Percentiles rank a stretch among this genome's conserved stretches.
Evolutionary conservation across 352 stramenopile species (phyloP).

Genomic region (Elongisporangium prolatum): DNA sequence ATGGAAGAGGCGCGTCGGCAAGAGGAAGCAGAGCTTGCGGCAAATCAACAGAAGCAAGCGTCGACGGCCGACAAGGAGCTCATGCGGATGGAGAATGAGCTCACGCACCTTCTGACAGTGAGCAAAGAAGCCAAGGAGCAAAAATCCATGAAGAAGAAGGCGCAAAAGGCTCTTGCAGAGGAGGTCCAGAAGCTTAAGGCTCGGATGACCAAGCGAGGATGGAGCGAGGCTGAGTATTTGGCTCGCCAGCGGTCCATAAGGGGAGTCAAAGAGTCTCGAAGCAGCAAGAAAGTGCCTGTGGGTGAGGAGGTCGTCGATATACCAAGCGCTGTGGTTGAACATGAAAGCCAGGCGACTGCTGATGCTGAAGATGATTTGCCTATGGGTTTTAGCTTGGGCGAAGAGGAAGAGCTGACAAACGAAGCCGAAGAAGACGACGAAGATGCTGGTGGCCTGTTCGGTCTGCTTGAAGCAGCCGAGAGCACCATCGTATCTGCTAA

Average conservation of each 20-base stretch:
- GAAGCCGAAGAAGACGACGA: conserved; percentile 8
- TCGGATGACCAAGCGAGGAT: conserved; percentile 16
- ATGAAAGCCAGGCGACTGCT: too few species aligned
- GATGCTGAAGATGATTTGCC: conserved; percentile 7
- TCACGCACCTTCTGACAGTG: conserved; percentile 25
- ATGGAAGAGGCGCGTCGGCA: conserved; percentile 31
- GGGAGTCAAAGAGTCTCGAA: conserved; percentile 1
- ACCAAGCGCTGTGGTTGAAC: neutral
- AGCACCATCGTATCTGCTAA: conserved; percentile 23
- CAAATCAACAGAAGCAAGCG: conserved; percentile 3
- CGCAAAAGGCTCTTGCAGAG: conserved; percentile 30
- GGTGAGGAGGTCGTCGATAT: neutral
- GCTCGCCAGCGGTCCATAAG: neutral
- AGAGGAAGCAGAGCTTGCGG: conserved; percentile 6
- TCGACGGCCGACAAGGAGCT: conserved; percentile 31
- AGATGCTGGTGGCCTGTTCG: conserved; percentile 25
- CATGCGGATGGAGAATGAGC: conserved; percentile 45
- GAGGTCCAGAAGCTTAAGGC: conserved; percentile 16
- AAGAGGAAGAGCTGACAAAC: conserved; percentile 3
- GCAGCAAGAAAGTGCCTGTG: conserved; percentile 4
- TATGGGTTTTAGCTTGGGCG: conserved; percentile 14
- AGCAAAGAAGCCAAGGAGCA: conserved; percentile 36
- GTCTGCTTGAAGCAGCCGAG: conserved; percentile 34
- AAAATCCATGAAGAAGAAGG: conserved; percentile 52
- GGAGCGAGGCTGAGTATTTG: conserved; percentile 20